Base-by-base conservation (phyloP, 768 basidiomycete genomes). In the Mycena metata region DNA sequence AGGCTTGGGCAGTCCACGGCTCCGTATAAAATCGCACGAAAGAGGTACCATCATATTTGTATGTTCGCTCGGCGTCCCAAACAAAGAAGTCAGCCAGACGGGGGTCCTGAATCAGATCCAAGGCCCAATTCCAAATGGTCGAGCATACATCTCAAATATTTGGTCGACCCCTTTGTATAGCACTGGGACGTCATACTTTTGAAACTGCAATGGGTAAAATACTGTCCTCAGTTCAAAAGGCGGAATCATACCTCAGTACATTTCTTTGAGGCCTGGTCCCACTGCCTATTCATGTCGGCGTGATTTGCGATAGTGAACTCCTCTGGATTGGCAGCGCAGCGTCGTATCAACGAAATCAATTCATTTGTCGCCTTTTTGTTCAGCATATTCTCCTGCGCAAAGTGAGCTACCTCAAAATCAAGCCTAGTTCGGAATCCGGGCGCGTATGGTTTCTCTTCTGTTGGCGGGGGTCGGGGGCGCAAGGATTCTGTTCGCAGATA, bases 131-230 rank as follows among this genome's bases (percentile, higher is more conserved):
- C 60, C 60, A 62, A 62, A 24, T 0, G 60, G 60, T 1, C 60
- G 60, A 39, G 62, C 62, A 45, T 64, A 51, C 51, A 64, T 55
- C 24, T 64, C 62, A 21, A 62, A 62, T 19, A 30, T 39, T 21
- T 42, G 36, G 1, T 47, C 39, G 2, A 7, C 47, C 5, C 36
- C 49, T 23, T 62, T 62, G n/a, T 62, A 62, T 54, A 43, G n/a
- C 26, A 64, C 35, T 15, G 33, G 17, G 56, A 58, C 35, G n/a
- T 36, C 41, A 41, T 16, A 58, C 23, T 58, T 21, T 30, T 58
- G 10, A 24, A 58, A 58, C 56, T 58, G 23, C 10, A 36, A 42
- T 17, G 41, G 30, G 30, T 30, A 30, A 30, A 30, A 30, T 30
- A 30, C 30, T 6, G 6, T 30, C 30, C 30, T 6, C 6, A 30